Percentiles rank a stretch among this genome's conserved stretches.
Evolutionary conservation across 139 green algal genomes (phyloP).

Genomic region (Picochlorum costavermella): DNA sequence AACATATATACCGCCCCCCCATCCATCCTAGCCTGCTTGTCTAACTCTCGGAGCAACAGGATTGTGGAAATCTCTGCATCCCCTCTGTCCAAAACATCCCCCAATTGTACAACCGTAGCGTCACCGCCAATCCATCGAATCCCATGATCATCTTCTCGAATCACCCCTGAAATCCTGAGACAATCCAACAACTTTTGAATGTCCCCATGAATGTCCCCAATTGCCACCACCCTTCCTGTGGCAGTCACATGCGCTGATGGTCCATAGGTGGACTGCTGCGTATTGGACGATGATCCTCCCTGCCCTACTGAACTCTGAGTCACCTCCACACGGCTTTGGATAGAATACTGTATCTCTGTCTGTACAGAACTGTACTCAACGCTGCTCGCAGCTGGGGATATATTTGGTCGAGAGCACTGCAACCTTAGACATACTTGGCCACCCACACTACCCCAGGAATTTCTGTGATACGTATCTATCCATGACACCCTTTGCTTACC

Average conservation of each 20-base stretch:
- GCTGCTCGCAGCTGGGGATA: no score
- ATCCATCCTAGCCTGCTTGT: slow-evolving; percentile 56
- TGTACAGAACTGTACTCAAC: no score
- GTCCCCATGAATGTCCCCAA: slow-evolving; percentile 88
- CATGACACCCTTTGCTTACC: no score
- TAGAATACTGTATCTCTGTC: no score
- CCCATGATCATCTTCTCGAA: slow-evolving; percentile 36
- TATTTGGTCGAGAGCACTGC: no score
- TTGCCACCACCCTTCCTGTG: slow-evolving; percentile 45
- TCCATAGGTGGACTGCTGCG: slow-evolving; percentile 3
- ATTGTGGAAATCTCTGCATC: slow-evolving; percentile 81
- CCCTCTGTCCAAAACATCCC: slow-evolving; percentile 83
- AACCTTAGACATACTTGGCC: no score
- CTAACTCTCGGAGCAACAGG: slow-evolving; percentile 69
- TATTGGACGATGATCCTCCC: no score
- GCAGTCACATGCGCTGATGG: slow-evolving; percentile 62
- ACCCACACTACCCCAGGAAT: no score
- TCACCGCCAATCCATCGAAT: slow-evolving; percentile 68
- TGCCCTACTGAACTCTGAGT: no score
- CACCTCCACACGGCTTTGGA: no score
- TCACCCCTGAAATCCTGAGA: slow-evolving; percentile 62
- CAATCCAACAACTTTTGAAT: slow-evolving; percentile 63
- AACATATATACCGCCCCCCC: slow-evolving; percentile 85
- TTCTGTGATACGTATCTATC: no score
- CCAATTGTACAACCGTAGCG: slow-evolving; percentile 82